Conservation (phyloP, 106 monocot species). For the Dendrobium nobile region DNA sequence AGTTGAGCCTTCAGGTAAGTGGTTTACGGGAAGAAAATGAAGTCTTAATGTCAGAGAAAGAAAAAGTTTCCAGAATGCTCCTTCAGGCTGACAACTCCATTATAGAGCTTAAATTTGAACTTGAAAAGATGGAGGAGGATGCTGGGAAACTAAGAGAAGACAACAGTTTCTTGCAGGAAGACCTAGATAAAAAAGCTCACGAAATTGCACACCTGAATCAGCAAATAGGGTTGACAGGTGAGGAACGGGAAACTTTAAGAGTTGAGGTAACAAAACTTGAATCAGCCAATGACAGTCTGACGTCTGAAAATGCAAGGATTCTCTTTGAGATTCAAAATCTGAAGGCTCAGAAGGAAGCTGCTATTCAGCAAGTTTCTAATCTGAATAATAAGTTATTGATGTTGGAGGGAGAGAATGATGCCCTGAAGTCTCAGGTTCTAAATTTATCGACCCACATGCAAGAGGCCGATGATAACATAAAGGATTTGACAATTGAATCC, state of each 20-base stretch:
- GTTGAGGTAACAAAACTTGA: slow-evolving; percentile 7
- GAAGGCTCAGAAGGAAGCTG: slow-evolving; percentile 17
- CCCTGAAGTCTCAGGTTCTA: slow-evolving; percentile 24
- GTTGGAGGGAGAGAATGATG: slow-evolving; percentile 23
- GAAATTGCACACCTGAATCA: slow-evolving; percentile 27
- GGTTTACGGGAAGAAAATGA: slow-evolving; percentile 15
- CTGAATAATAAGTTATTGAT: slow-evolving; percentile 16
- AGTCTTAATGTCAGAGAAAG: slow-evolving; percentile 7
- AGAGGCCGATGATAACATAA: slow-evolving; percentile 22
- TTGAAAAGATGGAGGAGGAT: slow-evolving; percentile 1
- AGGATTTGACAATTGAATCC: slow-evolving; percentile 15
- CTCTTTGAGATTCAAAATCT: slow-evolving; percentile 27
- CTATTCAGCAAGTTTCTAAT: slow-evolving; percentile 14
- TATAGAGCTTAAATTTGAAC: slow-evolving; percentile 10
- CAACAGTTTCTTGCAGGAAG: slow-evolving; percentile 15
- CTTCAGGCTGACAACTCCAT: slow-evolving; percentile 12
- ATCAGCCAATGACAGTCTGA: slow-evolving; percentile 17
- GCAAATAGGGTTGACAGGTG: slow-evolving; percentile 31
- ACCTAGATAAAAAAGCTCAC: slow-evolving; percentile 32
- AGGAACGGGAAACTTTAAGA: slow-evolving; percentile 17
- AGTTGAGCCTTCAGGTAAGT: not conserved
- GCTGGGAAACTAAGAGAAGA: slow-evolving; percentile 3
- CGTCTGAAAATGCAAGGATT: slow-evolving; percentile 22
- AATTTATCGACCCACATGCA: slow-evolving; percentile 14
- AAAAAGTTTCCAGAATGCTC: slow-evolving; percentile 9